Conservation (phyloP, 192 early-diverging fungal genomes). For the Gamsiella multidivaricata region DNA sequence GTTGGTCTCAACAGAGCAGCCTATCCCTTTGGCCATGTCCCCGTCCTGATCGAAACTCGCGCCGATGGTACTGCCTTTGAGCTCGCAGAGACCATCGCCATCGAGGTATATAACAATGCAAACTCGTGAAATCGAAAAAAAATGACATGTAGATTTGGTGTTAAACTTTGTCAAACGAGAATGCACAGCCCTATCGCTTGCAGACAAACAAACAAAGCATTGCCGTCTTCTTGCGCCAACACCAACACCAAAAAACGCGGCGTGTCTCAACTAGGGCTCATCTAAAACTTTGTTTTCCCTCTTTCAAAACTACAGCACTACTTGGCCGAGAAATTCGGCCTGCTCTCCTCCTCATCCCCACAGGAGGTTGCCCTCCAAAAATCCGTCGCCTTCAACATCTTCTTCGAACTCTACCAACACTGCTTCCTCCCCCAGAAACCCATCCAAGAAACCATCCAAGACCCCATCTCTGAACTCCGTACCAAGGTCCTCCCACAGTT, state of each 20-base stretch:
- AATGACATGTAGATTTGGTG: too few species aligned
- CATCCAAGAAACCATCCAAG: constrained; percentile 7
- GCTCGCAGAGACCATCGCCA: constrained; percentile 31
- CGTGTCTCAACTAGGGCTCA: not conserved
- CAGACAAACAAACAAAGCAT: too few species aligned
- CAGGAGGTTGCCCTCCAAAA: constrained; percentile 21
- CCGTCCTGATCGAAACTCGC: constrained; percentile 25
- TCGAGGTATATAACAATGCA: too few species aligned
- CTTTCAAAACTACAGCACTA: constrained; percentile 24
- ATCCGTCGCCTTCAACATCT: constrained; percentile 40
- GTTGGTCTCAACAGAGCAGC: constrained; percentile 11
- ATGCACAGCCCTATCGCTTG: too few species aligned
- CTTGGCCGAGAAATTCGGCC: constrained; percentile 38
- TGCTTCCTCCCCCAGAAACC: constrained; percentile 14
- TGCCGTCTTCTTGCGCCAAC: too few species aligned
- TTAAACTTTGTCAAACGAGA: too few species aligned
- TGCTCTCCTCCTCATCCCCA: constrained; percentile 31
- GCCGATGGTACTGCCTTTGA: constrained; percentile 36
- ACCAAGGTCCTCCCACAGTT: constrained; percentile 29
- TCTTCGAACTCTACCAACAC: constrained; percentile 14
- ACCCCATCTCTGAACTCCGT: constrained; percentile 20
- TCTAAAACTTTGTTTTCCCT: not conserved
- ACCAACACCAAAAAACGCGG: too few species aligned
- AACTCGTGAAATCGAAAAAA: too few species aligned
- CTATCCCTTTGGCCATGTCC: constrained; percentile 42